Percentiles rank a stretch among this genome's conserved stretches.
These are phyloP conservation scores for Dunaliella primolecta DNA, from an alignment of 139 green algal genomes.

Conservation along the genomic window DNA sequence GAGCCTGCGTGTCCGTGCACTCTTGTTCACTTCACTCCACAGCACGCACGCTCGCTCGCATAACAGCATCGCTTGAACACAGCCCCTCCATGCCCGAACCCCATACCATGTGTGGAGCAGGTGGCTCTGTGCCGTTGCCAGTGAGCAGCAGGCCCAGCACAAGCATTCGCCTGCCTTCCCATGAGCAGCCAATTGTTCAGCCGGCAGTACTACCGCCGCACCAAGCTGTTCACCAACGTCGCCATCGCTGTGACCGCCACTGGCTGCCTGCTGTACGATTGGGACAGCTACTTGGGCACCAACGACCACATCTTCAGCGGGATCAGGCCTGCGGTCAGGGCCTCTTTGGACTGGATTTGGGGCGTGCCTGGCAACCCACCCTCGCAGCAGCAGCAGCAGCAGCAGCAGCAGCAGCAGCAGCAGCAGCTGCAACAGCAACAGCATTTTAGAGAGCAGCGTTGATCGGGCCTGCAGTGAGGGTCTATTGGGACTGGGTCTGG, in stretches of 20 bases:
- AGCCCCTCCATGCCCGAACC: not conserved
- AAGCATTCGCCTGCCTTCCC: not conserved
- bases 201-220: conserved; percentile 27
- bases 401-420: not conserved
- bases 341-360: conserved; percentile 26
- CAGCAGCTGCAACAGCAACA: not conserved
- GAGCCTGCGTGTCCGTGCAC: not conserved
- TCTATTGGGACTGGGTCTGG: conserved; percentile 24
- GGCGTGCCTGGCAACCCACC: not conserved
- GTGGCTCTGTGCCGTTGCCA: not conserved
- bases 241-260: conserved; percentile 10
- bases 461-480: conserved; percentile 25
- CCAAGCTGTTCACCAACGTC: not conserved
- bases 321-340: conserved; percentile 25
- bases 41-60: not conserved
- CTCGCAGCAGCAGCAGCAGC: not conserved
- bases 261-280: conserved; percentile 43
- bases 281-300: conserved; percentile 44
- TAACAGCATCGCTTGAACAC: too few species aligned
- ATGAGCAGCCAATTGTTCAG: conserved; percentile 10
- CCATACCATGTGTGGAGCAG: not conserved
- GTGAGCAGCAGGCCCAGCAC: not conserved
- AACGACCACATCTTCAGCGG: conserved; percentile 39
- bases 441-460: too few species aligned
- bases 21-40: not conserved